Base-by-base conservation (phyloP, 169 alveolate species). In the Plasmodium falciparum region DNA sequence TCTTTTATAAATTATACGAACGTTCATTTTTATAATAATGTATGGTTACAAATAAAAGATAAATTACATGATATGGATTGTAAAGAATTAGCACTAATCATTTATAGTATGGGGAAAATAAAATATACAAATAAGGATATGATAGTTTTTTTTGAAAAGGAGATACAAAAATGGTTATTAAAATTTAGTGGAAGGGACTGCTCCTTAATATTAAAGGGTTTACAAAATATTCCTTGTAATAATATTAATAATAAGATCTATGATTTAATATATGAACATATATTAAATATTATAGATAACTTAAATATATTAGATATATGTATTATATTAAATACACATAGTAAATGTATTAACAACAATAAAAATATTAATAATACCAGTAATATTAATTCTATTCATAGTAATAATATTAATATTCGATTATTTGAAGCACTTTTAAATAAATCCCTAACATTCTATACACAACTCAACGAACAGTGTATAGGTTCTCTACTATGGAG, bases 91-190 rank as follows among this genome's bases (percentile, higher is more conserved):
- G 92, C 92, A 15, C 67, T 86, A 2, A 59, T 86, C 26, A 59
- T 86, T 47, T 86, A 86, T 65, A 86, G 92, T 66, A 86, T 86
- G 92, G 92, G 92, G 17, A 86, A 86, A 65, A 86, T 86, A 59
- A 86, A 86, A 66, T 86, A 86, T 65, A 43, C 50, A n/a, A 86
- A 86, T 56, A 86, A 71, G 33, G 88, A 86, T 29, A 86, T 86
- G 88, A 54, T 86, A 29, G 24, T 47, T 12, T 73, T 86, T 72
- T 86, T 86, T 65, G 76, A 72, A 59, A 86, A 73, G n/a, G 92
- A 86, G 72, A 86, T 86, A 71, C 71, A 86, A 59, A 86, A 86
- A 17, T 86, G 92, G 92, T 13, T 47, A 65, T 17, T 2, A 8
- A 86, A 54, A 72, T 86, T 86, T 20, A 86, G 61, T 45, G 92